Evolutionary conservation across 345 rosid species (phyloP), one percentile per base, ranked within the genome.

Genomic region (Lepidium sativum): DNA sequence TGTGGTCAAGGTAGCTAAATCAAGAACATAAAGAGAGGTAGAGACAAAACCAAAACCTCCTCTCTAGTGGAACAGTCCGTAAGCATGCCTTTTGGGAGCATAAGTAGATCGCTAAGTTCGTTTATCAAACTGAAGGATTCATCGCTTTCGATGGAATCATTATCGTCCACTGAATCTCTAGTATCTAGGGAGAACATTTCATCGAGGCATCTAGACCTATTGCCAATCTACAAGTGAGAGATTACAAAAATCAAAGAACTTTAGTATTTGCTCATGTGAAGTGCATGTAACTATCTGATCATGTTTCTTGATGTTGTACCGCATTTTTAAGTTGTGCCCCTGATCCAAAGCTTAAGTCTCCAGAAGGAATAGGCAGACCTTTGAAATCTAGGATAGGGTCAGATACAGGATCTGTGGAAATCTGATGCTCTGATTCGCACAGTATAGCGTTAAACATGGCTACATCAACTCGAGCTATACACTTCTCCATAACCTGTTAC

Each of bases 1-100:
- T n/a, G n/a, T n/a, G n/a, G n/a, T n/a, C n/a, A n/a, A n/a, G n/a
- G n/a, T n/a, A n/a, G n/a, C n/a, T n/a, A n/a, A n/a, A n/a, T n/a
- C n/a, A n/a, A n/a, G n/a, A n/a, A n/a, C n/a, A 32, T 1, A 9
- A 55, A 6, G 57, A 23, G 15, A 37, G 48, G 31, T 54, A 40
- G 43, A 47, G 23, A 34, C 18, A 27, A 14, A 41, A 44, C 43
- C n/a, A n/a, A 58, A 52, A 91, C 99, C 97, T 95, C 97, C 65
- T 69, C 79, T 79, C 97, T 79, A 48, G 83, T 67, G 16, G 91
- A 80, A 18, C 68, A 70, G 62, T 91, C 96, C 77, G 85, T 68
- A 39, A 95, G 82, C 96, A 95, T 81, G 75, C 91, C 97, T 75
- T 95, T 95, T 29, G 98, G 99, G 67, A 95, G 98, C 99, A 95